Evolutionary conservation across 805 yeast genomes (phyloP).

Genomic region (Ogataea ganodermae): DNA sequence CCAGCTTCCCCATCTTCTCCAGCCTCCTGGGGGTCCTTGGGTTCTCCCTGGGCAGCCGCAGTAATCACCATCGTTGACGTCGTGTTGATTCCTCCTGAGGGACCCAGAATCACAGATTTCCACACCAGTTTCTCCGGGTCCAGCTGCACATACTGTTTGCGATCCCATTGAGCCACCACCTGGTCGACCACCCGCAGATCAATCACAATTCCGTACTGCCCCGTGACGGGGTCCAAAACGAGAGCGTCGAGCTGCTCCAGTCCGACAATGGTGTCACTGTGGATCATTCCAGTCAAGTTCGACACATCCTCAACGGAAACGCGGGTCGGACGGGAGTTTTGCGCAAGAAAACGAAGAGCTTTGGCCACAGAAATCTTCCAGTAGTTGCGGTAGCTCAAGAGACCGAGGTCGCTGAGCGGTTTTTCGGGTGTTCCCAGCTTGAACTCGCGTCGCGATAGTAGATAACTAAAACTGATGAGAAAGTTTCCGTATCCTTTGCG

Average conservation of each 20-base stretch:
- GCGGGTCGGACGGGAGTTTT: slow-evolving; percentile 2
- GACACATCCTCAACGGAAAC: slow-evolving; percentile 64
- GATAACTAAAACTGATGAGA: slow-evolving; percentile 85
- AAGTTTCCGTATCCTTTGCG: slow-evolving; percentile 87
- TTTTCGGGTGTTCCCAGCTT: slow-evolving; percentile 93
- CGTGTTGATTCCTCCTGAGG: slow-evolving; percentile 80
- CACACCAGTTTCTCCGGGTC: slow-evolving; percentile 61
- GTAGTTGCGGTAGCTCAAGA: slow-evolving; percentile 80
- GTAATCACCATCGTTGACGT: slow-evolving; percentile 46
- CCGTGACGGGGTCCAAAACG: slow-evolving; percentile 45
- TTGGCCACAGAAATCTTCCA: slow-evolving; percentile 74
- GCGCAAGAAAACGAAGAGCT: slow-evolving; percentile 35
- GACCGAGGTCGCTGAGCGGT: slow-evolving; percentile 85
- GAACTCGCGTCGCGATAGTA: slow-evolving; percentile 71
- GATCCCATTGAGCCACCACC: slow-evolving; percentile 51
- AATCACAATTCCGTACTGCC: slow-evolving; percentile 54
- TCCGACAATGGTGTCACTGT: slow-evolving; percentile 85
- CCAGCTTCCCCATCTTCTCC: slow-evolving; percentile 6
- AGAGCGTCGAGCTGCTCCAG: slow-evolving; percentile 75
- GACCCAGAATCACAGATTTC: slow-evolving; percentile 84
- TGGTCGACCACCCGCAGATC: slow-evolving; percentile 45
- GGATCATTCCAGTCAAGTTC: slow-evolving; percentile 77
- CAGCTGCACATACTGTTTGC: slow-evolving; percentile 53
- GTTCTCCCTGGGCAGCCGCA: slow-evolving; percentile 10
- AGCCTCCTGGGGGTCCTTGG: background rate